Evolutionary conservation across 495 filamentous ascomycete genomes (phyloP).

Genomic region (Aspergillus affinis): DNA sequence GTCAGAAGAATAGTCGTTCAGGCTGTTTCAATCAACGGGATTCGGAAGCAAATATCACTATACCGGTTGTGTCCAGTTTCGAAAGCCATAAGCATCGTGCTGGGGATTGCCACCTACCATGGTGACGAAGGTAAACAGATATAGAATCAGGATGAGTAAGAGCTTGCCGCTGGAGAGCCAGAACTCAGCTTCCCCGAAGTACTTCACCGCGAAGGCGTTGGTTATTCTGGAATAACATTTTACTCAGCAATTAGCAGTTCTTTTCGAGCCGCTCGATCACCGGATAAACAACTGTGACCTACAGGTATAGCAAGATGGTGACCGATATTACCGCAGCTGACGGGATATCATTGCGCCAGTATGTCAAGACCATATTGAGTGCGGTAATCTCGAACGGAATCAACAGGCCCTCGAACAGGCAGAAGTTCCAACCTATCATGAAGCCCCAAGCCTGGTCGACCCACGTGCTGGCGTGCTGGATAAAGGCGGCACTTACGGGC

Average conservation of each 20-base stretch:
- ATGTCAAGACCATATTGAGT: slow-evolving; percentile 64
- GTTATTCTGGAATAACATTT: slow-evolving; percentile 8
- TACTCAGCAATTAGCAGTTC: no score
- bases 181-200: slow-evolving; percentile 68
- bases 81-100: slow-evolving; percentile 69
- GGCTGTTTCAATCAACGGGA: no score
- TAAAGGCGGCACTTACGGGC: slow-evolving; percentile 50
- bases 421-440: slow-evolving; percentile 57
- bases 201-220: slow-evolving; percentile 52
- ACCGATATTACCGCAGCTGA: slow-evolving; percentile 55
- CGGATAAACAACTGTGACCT: no score
- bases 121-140: slow-evolving; percentile 49
- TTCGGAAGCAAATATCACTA: no score
- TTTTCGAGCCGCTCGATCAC: no score
- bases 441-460: slow-evolving; percentile 55
- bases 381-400: slow-evolving; percentile 73
- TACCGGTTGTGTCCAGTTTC: slow-evolving; percentile 44
- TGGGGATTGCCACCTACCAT: slow-evolving; percentile 75
- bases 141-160: slow-evolving; percentile 56
- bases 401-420: slow-evolving; percentile 61
- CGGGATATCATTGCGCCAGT: slow-evolving; percentile 65
- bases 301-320: slow-evolving; percentile 44
- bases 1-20: no score
- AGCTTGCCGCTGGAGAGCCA: slow-evolving; percentile 69
- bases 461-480: slow-evolving; percentile 46